phyloP scores from a whole-genome alignment of 106 monocot species.

The Dactylorhiza incarnata region DNA sequence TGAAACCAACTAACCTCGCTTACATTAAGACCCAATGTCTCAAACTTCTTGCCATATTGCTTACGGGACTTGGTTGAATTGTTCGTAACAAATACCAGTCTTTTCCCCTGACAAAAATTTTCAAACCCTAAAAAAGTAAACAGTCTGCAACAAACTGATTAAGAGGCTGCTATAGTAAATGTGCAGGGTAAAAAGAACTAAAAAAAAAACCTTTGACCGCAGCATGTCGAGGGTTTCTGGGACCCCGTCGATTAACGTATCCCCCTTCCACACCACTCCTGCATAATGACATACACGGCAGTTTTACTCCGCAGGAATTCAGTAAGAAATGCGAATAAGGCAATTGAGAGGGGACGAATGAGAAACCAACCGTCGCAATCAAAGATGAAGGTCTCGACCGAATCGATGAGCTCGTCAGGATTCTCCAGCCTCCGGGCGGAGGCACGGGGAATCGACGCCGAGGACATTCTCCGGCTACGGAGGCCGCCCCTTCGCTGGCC shows the following conservation, averaged over 20 bases:
- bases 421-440: conserved; percentile 46
- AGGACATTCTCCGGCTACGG: neutral
- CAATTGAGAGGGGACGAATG: neutral
- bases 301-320: neutral
- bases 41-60: conserved; percentile 97
- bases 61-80: conserved; percentile 96
- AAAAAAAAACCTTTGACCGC: conserved; percentile 48
- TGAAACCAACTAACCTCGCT: conserved; percentile 49
- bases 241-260: conserved; percentile 82
- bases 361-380: conserved; percentile 72
- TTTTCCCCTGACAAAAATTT: conserved; percentile 51
- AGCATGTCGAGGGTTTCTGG: conserved; percentile 86
- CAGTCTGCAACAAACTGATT: neutral
- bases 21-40: conserved; percentile 78
- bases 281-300: neutral
- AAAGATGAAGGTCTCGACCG: conserved; percentile 94
- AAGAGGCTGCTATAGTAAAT: no score
- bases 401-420: conserved; percentile 71
- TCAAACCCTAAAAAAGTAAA: neutral
- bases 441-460: conserved; percentile 12
- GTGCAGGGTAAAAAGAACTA: neutral
- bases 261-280: conserved; percentile 99
- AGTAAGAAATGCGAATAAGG: neutral
- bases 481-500: neutral
- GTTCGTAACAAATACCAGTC: conserved; percentile 93